Evolutionary conservation across 768 basidiomycete genomes (phyloP).

Genomic region (Vishniacozyma victoriae): DNA sequence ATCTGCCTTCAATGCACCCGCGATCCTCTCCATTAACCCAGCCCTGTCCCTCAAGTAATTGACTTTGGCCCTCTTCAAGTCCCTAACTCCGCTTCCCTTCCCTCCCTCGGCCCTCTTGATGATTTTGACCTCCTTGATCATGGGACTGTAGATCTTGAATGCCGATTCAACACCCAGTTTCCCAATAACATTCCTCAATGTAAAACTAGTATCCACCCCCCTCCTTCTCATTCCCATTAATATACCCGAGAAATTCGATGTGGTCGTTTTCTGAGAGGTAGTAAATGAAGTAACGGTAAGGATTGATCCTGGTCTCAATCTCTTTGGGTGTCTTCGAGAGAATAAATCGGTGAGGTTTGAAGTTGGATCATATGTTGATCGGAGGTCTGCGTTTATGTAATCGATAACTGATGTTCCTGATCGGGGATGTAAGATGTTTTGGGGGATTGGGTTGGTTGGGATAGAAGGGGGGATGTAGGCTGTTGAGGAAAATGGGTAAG

Average conservation of each 20-base stretch:
- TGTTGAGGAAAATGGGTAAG: conserved; percentile 28
- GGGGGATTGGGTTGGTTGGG: conserved; percentile 7
- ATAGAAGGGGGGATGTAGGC: conserved; percentile 12
- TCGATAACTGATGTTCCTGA: conserved; percentile 35
- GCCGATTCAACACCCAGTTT: conserved; percentile 90
- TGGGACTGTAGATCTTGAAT: conserved; percentile 77
- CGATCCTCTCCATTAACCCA: conserved; percentile 37
- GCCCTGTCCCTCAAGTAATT: conserved; percentile 45
- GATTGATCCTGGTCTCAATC: conserved; percentile 77
- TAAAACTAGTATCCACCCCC: conserved; percentile 71
- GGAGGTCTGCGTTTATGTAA: conserved; percentile 54
- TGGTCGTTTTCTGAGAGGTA: conserved; percentile 64
- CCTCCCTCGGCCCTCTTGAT: conserved; percentile 46
- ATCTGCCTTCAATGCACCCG: conserved; percentile 38
- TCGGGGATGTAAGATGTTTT: conserved; percentile 24
- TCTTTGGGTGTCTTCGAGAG: conserved; percentile 60
- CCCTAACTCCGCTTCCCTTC: conserved; percentile 18
- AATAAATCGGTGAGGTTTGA: conserved; percentile 65
- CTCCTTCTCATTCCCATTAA: conserved; percentile 64
- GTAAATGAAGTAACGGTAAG: conserved; percentile 61
- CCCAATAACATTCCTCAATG: conserved; percentile 81
- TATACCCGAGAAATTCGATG: conserved; percentile 70
- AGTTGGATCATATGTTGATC: conserved; percentile 57
- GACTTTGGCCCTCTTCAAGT: conserved; percentile 35
- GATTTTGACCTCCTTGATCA: conserved; percentile 79